These are phyloP conservation scores for Diplodia mutila DNA, from an alignment of 2,329 filamentous ascomycete genomes.

Conservation along the genomic window DNA sequence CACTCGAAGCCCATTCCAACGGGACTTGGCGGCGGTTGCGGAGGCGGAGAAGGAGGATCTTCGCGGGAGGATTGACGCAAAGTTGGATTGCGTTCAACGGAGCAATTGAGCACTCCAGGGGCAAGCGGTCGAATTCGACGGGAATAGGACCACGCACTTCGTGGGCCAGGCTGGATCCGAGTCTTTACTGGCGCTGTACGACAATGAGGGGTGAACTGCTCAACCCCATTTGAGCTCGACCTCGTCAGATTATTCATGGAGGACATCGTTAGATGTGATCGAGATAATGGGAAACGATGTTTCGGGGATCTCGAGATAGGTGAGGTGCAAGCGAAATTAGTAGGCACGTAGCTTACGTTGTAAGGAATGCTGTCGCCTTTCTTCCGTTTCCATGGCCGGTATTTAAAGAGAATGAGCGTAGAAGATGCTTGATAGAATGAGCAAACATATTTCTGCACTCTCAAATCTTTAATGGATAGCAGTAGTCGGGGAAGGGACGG, in stretches of 20 bases:
- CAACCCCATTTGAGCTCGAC: background rate
- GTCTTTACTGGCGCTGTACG: background rate
- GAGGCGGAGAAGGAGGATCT: constrained; percentile 46
- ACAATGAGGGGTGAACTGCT: background rate
- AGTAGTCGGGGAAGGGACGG: background rate
- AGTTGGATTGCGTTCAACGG: background rate
- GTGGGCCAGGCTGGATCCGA: background rate
- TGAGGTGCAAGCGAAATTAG: no score
- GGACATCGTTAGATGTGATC: background rate
- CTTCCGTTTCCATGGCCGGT: background rate
- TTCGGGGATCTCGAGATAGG: background rate
- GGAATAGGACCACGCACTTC: background rate
- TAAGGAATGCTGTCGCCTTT: background rate
- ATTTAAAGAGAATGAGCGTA: background rate
- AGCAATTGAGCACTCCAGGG: background rate
- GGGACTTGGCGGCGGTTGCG: constrained; percentile 46
- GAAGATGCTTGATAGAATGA: background rate
- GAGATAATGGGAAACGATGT: no score
- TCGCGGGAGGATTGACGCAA: constrained; percentile 36
- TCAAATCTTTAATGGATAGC: background rate
- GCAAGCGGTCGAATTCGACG: background rate
- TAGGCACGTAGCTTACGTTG: background rate
- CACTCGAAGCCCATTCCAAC: background rate
- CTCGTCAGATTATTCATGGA: background rate
- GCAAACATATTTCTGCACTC: background rate